Percentiles rank a stretch among this genome's conserved stretches.
Conservation (phyloP, 805 yeast species). For the Soucietia sequanensis region DNA sequence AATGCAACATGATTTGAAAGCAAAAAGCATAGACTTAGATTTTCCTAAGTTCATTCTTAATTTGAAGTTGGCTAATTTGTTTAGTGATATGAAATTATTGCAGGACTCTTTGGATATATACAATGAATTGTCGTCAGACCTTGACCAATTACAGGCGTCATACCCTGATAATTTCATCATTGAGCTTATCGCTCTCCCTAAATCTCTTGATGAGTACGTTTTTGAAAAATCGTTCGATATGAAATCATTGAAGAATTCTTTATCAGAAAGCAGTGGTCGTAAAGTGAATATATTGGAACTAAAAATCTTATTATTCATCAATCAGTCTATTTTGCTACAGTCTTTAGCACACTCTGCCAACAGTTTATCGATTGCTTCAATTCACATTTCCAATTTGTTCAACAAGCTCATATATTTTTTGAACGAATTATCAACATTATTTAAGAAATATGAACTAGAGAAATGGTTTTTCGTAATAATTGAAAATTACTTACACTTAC, state of each 20-base stretch:
- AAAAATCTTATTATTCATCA: conserved; percentile 33
- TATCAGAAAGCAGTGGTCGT: no score
- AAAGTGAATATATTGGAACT: conserved; percentile 22
- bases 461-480: conserved; percentile 43
- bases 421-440: conserved; percentile 30
- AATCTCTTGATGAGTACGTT: conserved; percentile 8
- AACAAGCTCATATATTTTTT: conserved; percentile 39
- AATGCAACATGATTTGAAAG: conserved; percentile 3
- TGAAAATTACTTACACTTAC: conserved; percentile 37
- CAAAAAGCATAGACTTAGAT: conserved; percentile 3
- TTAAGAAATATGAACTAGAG: conserved; percentile 15
- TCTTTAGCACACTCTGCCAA: conserved; percentile 33
- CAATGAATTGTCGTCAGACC: conserved; percentile 38
- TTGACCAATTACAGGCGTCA: conserved; percentile 8
- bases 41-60: conserved; percentile 36
- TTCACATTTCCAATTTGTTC: conserved; percentile 38
- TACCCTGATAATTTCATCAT: conserved; percentile 5
- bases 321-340: conserved; percentile 34
- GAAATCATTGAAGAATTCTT: not conserved
- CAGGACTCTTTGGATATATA: conserved; percentile 61
- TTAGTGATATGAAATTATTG: conserved; percentile 53
- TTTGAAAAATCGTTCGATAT: conserved; percentile 13
- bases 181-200: conserved; percentile 5
- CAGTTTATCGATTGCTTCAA: conserved; percentile 41
- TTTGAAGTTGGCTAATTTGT: conserved; percentile 51